Percentiles rank a stretch among this genome's conserved stretches.
Evolutionary conservation across 2,329 filamentous ascomycete species (phyloP).

Genomic region (Colletotrichum eremochloae): DNA sequence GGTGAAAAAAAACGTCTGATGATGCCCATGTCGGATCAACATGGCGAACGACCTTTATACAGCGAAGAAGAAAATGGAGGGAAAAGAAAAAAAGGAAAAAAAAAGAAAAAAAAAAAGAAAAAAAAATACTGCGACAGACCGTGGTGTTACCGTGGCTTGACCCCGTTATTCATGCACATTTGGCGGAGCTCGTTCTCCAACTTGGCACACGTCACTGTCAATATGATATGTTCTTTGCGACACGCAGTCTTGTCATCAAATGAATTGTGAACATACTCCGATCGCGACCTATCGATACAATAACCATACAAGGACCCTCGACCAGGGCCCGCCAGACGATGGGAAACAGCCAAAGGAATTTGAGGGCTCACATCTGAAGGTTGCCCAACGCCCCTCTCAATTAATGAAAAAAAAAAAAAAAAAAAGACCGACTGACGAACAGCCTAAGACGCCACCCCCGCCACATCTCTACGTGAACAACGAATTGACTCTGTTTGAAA

Average conservation of each 20-base stretch:
- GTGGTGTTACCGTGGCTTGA: not conserved
- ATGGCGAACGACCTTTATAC: not conserved
- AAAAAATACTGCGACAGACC: not conserved
- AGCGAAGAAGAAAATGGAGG: not conserved
- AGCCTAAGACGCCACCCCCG: conserved; percentile 16
- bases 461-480: conserved; percentile 11
- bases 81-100: too few relatives aligned
- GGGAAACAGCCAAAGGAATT: conserved; percentile 25
- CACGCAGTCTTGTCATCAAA: conserved; percentile 25
- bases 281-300: conserved; percentile 35
- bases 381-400: conserved; percentile 24
- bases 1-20: not conserved
- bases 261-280: conserved; percentile 33
- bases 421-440: not conserved
- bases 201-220: not conserved
- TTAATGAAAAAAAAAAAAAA: not conserved
- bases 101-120: too few relatives aligned
- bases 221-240: not conserved
- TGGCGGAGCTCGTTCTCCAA: not conserved
- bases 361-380: conserved; percentile 12
- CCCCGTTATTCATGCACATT: not conserved
- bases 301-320: conserved; percentile 19
- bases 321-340: conserved; percentile 32
- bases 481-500: conserved; percentile 34
- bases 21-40: not conserved